phyloP scores from a whole-genome alignment of 2,329 filamentous ascomycete genomes.

The Neofusicoccum umdonicola region DNA sequence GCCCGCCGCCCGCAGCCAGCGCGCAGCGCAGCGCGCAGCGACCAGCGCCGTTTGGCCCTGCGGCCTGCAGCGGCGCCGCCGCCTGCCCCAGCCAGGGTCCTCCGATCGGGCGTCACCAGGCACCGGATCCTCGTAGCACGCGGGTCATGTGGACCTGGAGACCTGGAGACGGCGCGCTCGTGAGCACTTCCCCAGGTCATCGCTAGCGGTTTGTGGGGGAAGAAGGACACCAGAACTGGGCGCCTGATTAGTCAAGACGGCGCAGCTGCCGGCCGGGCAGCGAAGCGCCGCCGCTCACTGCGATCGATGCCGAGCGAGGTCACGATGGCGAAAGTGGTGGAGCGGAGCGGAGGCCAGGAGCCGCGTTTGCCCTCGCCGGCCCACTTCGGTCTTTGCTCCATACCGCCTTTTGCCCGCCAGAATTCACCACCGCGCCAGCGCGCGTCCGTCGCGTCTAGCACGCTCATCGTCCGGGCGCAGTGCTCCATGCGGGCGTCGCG shows the following conservation, averaged over 20 bases:
- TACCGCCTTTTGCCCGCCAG: slow-evolving; percentile 1
- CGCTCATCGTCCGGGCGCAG: background rate
- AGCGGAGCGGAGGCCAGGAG: slow-evolving; percentile 6
- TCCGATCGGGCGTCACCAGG: slow-evolving; percentile 14
- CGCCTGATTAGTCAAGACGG: slow-evolving; percentile 13
- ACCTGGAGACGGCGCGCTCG: slow-evolving; percentile 15
- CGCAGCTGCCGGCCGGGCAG: slow-evolving; percentile 1
- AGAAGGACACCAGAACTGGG: slow-evolving; percentile 2
- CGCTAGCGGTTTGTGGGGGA: slow-evolving; percentile 17
- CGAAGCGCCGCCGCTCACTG: background rate
- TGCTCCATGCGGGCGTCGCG: background rate
- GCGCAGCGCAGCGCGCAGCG: background rate
- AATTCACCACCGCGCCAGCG: background rate
- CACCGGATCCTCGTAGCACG: slow-evolving; percentile 15
- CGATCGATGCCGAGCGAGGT: background rate
- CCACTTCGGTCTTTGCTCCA: slow-evolving; percentile 9
- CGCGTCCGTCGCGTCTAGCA: background rate
- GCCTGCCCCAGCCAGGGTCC: slow-evolving; percentile 11
- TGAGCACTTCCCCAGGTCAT: slow-evolving; percentile 12
- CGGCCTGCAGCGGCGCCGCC: slow-evolving; percentile 2
- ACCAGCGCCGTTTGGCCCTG: background rate
- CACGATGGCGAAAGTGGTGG: slow-evolving; percentile 12
- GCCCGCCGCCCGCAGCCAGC: background rate
- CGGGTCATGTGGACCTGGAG: slow-evolving; percentile 17
- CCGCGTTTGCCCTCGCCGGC: slow-evolving; percentile 3